Evolutionary conservation across 2,329 filamentous ascomycete genomes (phyloP).

Genomic region (Microdochium nivale): DNA sequence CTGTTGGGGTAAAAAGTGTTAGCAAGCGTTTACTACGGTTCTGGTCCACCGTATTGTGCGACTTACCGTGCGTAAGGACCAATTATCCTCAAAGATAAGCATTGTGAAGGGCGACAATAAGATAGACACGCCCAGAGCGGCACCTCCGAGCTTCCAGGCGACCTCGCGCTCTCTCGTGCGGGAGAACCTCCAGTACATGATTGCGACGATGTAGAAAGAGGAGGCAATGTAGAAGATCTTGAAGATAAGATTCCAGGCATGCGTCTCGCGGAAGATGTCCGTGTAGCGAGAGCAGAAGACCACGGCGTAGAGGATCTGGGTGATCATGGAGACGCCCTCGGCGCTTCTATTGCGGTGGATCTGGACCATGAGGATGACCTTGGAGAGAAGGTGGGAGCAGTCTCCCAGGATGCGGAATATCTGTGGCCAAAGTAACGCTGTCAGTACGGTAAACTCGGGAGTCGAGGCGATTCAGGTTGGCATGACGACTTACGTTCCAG

Average conservation of each 20-base stretch:
- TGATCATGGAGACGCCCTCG: slow-evolving; percentile 68
- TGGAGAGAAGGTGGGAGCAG: slow-evolving; percentile 75
- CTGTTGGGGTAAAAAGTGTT: slow-evolving; percentile 31
- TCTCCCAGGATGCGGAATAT: slow-evolving; percentile 74
- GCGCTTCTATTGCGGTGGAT: slow-evolving; percentile 76
- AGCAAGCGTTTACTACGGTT: slow-evolving; percentile 5
- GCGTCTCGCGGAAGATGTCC: slow-evolving; percentile 58
- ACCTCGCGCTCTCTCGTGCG: slow-evolving; percentile 84
- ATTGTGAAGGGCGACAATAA: slow-evolving; percentile 64
- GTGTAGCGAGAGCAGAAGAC: slow-evolving; percentile 86
- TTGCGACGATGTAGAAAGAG: slow-evolving; percentile 74
- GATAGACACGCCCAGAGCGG: slow-evolving; percentile 56
- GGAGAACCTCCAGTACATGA: slow-evolving; percentile 82
- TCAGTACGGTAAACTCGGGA: not conserved
- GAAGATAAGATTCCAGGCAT: slow-evolving; percentile 66
- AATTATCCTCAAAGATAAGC: slow-evolving; percentile 53
- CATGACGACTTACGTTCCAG: not conserved
- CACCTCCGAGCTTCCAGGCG: slow-evolving; percentile 83
- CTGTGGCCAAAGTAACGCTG: slow-evolving; percentile 20
- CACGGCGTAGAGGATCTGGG: slow-evolving; percentile 75
- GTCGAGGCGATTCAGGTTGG: too few relatives aligned
- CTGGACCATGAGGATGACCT: slow-evolving; percentile 82
- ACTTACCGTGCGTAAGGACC: slow-evolving; percentile 43
- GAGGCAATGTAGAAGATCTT: slow-evolving; percentile 85
- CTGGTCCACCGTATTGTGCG: not conserved